Evolutionary conservation across 2,329 filamentous ascomycete genomes (phyloP).

Genomic region (Diaporthe vaccinii): DNA sequence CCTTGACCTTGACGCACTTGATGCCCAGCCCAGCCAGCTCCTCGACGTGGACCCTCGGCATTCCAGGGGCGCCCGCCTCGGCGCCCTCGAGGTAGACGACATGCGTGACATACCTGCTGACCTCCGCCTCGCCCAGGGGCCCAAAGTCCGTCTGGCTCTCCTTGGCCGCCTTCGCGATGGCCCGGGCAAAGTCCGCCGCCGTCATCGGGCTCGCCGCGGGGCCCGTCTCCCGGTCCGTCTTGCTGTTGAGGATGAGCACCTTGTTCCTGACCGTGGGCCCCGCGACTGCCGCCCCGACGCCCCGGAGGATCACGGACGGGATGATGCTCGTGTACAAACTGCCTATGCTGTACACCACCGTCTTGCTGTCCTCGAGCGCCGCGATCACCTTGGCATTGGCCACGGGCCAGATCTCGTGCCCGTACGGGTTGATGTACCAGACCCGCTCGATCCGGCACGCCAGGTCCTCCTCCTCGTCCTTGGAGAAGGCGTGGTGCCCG

Average conservation of each 20-base stretch:
- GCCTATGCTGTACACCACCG: conserved; percentile 93
- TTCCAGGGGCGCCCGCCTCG: conserved; percentile 59
- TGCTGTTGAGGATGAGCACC: conserved; percentile 88
- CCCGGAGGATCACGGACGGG: conserved; percentile 83
- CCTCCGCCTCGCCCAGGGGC: conserved; percentile 50
- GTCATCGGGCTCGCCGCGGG: conserved; percentile 75
- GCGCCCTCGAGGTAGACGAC: conserved; percentile 81
- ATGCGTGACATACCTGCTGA: conserved; percentile 82
- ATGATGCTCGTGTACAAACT: conserved; percentile 91
- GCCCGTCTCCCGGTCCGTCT: conserved; percentile 87
- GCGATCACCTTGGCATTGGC: conserved; percentile 86
- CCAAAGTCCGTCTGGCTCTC: conserved; percentile 70
- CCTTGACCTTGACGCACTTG: conserved; percentile 82
- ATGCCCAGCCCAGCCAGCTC: conserved; percentile 78
- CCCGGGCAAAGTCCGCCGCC: conserved; percentile 84
- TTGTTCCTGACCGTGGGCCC: conserved; percentile 69
- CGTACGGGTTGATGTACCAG: conserved; percentile 99
- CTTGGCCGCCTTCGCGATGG: conserved; percentile 81
- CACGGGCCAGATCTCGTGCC: conserved; percentile 90
- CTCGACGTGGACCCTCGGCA: conserved; percentile 78
- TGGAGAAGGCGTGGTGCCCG: conserved; percentile 88
- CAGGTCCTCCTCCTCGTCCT: conserved; percentile 80
- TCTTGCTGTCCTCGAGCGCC: conserved; percentile 73
- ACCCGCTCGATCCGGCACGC: conserved; percentile 82
- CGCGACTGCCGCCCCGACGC: conserved; percentile 76